These are phyloP conservation scores for Metschnikowia matae DNA, from an alignment of 805 yeast genomes.

Conservation along the genomic window DNA sequence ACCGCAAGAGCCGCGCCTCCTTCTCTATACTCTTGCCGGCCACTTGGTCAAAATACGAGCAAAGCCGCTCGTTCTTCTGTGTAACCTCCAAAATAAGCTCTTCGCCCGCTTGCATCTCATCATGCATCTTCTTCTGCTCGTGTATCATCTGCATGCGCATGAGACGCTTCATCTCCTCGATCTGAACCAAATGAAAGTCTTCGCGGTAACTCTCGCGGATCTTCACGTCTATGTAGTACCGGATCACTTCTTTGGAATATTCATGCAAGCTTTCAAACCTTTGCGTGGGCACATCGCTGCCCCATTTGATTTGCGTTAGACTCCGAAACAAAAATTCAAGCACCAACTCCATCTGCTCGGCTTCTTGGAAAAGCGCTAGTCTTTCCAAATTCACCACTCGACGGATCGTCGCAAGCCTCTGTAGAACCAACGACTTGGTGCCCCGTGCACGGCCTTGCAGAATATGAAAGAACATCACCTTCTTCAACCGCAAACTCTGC, in stretches of 20 bases:
- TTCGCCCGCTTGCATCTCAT: conserved; percentile 8
- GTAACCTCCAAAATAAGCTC: conserved; percentile 8
- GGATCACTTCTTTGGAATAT: conserved; percentile 12
- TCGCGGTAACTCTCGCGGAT: conserved; percentile 8
- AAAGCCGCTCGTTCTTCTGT: conserved; percentile 8
- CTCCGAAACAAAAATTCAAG: conserved; percentile 11
- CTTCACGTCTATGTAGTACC: conserved; percentile 10
- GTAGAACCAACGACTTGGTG: conserved; percentile 10
- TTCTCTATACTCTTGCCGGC: conserved; percentile 5
- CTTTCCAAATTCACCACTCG: conserved; percentile 13
- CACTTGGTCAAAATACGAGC: conserved; percentile 7
- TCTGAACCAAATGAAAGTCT: conserved; percentile 11
- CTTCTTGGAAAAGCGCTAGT: conserved; percentile 11
- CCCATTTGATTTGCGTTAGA: conserved; percentile 11
- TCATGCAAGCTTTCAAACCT: conserved; percentile 7
- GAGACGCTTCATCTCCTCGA: conserved; percentile 12
- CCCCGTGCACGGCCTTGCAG: conserved; percentile 14
- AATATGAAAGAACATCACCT: conserved; percentile 8
- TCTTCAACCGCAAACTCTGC: neutral
- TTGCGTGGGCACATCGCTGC: conserved; percentile 6
- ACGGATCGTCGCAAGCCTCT: conserved; percentile 9
- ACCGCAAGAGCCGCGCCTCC: conserved; percentile 6
- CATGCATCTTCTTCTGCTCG: conserved; percentile 11
- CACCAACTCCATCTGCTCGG: conserved; percentile 8
- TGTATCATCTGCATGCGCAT: conserved; percentile 12